Conservation (phyloP, 257 asterid genomes). For the Solanum neorickii region DNA sequence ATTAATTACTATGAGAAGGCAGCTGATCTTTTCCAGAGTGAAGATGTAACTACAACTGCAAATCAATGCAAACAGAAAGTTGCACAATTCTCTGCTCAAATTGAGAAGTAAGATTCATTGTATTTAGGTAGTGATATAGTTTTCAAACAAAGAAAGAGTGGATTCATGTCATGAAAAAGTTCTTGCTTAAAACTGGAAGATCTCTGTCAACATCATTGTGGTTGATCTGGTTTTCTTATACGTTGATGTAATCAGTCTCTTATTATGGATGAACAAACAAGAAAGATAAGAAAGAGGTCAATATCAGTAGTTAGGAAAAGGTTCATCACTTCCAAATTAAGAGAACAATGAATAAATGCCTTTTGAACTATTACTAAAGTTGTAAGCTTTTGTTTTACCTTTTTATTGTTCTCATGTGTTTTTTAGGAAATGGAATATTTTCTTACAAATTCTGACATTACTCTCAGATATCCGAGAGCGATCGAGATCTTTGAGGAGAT, state of each 20-base stretch:
- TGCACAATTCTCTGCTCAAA: constrained; percentile 83
- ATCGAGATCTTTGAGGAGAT: constrained; percentile 86
- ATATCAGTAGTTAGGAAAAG: background rate
- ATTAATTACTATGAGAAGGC: constrained; percentile 75
- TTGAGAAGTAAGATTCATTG: constrained; percentile 59
- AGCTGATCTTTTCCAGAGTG: constrained; percentile 86
- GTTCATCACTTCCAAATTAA: background rate
- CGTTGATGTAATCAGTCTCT: background rate
- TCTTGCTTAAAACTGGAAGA: background rate
- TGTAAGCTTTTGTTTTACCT: background rate
- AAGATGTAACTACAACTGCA: constrained; percentile 71
- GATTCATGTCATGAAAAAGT: background rate
- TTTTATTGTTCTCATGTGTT: background rate
- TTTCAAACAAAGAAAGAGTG: background rate
- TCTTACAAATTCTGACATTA: background rate
- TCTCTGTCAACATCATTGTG: background rate
- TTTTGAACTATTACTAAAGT: background rate
- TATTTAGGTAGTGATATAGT: background rate
- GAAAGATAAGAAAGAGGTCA: background rate
- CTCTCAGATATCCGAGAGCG: constrained; percentile 71
- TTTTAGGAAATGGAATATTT: background rate
- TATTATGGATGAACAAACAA: background rate
- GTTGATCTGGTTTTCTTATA: background rate
- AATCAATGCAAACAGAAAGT: constrained; percentile 93
- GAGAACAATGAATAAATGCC: background rate